A percentile compares a stretch with the other conserved stretches of the same genome.
These are phyloP conservation scores for Syncephalastrum monosporum DNA, from an alignment of 371 early-diverging fungal genomes.

Conservation along the genomic window DNA sequence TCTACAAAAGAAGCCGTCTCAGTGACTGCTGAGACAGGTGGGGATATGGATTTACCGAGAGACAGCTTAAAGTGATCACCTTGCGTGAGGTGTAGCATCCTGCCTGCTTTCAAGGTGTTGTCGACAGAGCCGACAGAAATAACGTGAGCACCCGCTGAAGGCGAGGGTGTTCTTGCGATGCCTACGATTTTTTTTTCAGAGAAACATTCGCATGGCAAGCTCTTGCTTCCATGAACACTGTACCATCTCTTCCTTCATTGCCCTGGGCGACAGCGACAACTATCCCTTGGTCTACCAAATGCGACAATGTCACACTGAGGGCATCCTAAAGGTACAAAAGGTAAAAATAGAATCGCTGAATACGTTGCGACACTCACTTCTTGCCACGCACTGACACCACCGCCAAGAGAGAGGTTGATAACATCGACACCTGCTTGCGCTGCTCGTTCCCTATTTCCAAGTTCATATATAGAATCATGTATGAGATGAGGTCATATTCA, in stretches of 20 bases:
- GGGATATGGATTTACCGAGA: neutral
- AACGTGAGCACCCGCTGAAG: slow-evolving; percentile 17
- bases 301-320: slow-evolving; percentile 19
- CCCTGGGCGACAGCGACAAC: slow-evolving; percentile 31
- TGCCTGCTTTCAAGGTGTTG: slow-evolving; percentile 9
- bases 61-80: neutral
- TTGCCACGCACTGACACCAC: slow-evolving; percentile 50
- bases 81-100: slow-evolving; percentile 6
- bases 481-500: neutral
- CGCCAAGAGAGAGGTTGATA: slow-evolving; percentile 28
- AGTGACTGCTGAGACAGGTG: no score
- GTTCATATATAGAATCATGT: neutral
- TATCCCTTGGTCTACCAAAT: slow-evolving; percentile 15
- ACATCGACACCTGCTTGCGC: slow-evolving; percentile 41
- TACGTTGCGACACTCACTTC: slow-evolving; percentile 25
- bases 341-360: neutral
- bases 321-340: slow-evolving; percentile 8
- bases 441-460: slow-evolving; percentile 12
- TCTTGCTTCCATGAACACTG: neutral
- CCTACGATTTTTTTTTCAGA: slow-evolving; percentile 3
- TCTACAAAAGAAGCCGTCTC: neutral
- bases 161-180: slow-evolving; percentile 22
- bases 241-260: slow-evolving; percentile 33
- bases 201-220: no score
- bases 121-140: slow-evolving; percentile 18